Base-by-base conservation (phyloP, 371 early-diverging fungal species). In the Actinomortierella ambigua region DNA sequence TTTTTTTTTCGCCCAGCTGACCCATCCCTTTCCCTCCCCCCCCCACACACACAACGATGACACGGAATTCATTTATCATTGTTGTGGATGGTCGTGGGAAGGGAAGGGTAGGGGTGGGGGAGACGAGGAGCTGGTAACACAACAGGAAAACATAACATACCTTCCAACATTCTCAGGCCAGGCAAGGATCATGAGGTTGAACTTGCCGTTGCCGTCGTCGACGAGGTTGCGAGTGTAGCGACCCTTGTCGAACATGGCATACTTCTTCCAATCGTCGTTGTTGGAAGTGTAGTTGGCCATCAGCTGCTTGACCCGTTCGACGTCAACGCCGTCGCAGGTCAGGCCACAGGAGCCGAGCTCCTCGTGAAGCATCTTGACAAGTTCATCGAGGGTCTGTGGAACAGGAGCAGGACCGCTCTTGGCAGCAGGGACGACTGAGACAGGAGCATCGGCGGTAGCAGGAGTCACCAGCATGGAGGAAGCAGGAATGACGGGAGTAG, bases 181-280 rank as follows among this genome's bases (percentile, higher is more conserved):
- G 27, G 93, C 93, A 18, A 97, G 81, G 49, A 96, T 85, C 79
- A 97, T 90, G 29, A 97, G 83, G 73, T 97, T 96, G 82, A 93
- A 97, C 81, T 91, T 88, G 68, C 94, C 95, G 66, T 96, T 95
- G 42, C 96, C 97, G 65, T 89, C 89, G 69, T 95, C 97, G 22
- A 97, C 89, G 27, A 95, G 80, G 76, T 95, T 95, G 55, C 93
- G 86, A 34, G 93, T 92, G 77, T 93, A 94, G 49, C 87, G 80
- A 27, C 85, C 77, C 57, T 87, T 84, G 61, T 93, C 92, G 77
- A 91, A 96, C 55, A 88, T 75, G 34, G 93, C 90, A 61, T 89
- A 94, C 68, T 87, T 78, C 17, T 56, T 49, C 94, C 95, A 96
- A 64, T 96, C 95, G 1, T 63, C 63, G 18, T 76, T 56, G 76